A percentile compares a stretch with the other conserved stretches of the same genome.
Evolutionary conservation across 1,284 basidiomycete genomes (phyloP).

Genomic region (Taiwanofungus camphoratus): DNA sequence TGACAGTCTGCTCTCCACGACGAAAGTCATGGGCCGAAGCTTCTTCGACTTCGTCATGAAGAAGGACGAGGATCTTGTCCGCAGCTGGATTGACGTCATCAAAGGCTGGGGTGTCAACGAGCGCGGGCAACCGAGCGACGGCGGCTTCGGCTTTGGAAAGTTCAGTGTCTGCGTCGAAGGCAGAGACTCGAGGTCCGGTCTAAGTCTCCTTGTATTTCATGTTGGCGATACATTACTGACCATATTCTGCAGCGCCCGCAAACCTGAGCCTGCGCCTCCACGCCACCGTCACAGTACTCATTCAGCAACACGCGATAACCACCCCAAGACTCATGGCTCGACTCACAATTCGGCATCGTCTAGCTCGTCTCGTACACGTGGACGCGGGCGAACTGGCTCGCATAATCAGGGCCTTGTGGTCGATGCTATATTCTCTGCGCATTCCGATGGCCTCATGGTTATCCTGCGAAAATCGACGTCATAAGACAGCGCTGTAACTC

Average conservation of each 20-base stretch:
- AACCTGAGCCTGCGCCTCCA: constrained; percentile 18
- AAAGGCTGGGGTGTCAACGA: constrained; percentile 79
- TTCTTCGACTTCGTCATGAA: constrained; percentile 69
- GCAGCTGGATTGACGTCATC: constrained; percentile 64
- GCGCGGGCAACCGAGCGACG: constrained; percentile 70
- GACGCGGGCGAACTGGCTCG: constrained; percentile 11
- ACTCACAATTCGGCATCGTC: constrained; percentile 8
- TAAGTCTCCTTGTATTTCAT: constrained; percentile 5
- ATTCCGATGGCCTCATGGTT: constrained; percentile 74
- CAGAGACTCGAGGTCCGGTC: constrained; percentile 51
- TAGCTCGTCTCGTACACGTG: constrained; percentile 5
- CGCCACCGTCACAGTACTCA: constrained; percentile 17
- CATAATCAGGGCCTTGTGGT: constrained; percentile 40
- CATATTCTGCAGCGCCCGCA: constrained; percentile 18
- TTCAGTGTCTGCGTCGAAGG: constrained; percentile 52
- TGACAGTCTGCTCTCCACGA: constrained; percentile 54
- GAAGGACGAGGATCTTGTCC: constrained; percentile 56
- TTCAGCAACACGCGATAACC: constrained; percentile 1
- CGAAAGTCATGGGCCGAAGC: constrained; percentile 51
- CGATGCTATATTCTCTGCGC: constrained; percentile 76
- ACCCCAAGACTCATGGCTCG: constrained; percentile 1
- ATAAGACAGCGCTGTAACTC: too few species aligned
- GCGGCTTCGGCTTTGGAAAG: constrained; percentile 72
- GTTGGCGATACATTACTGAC: not conserved
- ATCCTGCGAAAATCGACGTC: constrained; percentile 44